Base-by-base conservation (phyloP, 164 flowering plant species). In the Chimonanthus praecox region DNA sequence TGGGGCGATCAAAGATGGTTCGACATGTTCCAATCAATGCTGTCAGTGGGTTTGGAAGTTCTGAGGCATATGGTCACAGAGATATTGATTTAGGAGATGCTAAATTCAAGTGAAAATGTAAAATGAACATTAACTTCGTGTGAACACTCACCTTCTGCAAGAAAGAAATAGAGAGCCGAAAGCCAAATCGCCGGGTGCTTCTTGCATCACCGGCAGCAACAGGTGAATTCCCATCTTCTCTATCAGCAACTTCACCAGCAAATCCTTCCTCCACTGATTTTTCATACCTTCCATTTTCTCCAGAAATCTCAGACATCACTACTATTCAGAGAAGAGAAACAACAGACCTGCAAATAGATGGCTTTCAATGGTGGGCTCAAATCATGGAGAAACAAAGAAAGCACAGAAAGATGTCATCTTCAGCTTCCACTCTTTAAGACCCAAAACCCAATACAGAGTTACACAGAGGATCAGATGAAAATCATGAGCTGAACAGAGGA, bases 71-170 rank as follows among this genome's bases (percentile, higher is more conserved):
- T 15, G 48, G 8, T 11, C 33, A 13, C 69, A 67, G 33, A 33
- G 33, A 33, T 33, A 33, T 33, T 47, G 0, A 67, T 43, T n/a
- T 47, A 67, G 9, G n/a, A 13, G 1, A 64, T 18, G 15, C 10
- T 7, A 44, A 13, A 44, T 33, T 33, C 33, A 49, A n/a, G 18
- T 18, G 15, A 69, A n/a, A 69, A 50, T 2, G 71, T 16, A 16
- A 50, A 69, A 13, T 3, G 21, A 62, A 18, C 33, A 33, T 33
- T 33, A 33, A 33, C 33, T 33, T 33, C 33, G 0, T 58, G n/a
- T 10, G 71, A 9, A 20, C 7, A 64, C 47, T 44, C 49, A 78
- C 80, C 80, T 75, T 78, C 68, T 78, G 80, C 69, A 78, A 7
- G 69, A 78, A 78, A 46, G 74, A 58, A 1, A 78, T 58, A n/a